Evolutionary conservation across 805 yeast genomes (phyloP), one percentile per base, ranked within the genome.

Genomic region (Yamadazyma ubonensis): DNA sequence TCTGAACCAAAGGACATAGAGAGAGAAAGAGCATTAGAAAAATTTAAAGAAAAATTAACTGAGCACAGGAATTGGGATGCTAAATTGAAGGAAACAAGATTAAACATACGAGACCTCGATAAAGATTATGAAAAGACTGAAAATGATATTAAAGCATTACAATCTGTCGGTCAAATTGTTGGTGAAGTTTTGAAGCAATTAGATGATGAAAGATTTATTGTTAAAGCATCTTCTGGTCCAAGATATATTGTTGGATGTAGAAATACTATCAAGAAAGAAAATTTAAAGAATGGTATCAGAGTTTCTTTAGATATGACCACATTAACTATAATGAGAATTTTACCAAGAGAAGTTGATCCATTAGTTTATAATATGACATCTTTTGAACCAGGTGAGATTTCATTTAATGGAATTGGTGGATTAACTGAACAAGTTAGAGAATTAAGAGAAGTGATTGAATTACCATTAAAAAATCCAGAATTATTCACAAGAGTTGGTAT

Each of bases 251-350:
- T 93, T 36, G 98, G 98, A 31, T 93, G 96, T 63, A 81, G 99
- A 58, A 89, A 89, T 61, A 85, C 96, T 23, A 87, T 93, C 59
- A 86, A 85, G 58, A 81, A 86, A 54, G 85, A 82, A 32, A 78
- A 76, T 45, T 75, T 93, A 56, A 82, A 86, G 64, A 95, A 89
- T 63, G 99, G 99, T 36, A 90, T 90, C 16, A 79, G 99, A 60
- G 99, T 93, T 33, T 93, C 99, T 11, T 72, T 93, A 53, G 99
- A 93, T 66, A 93, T 93, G 85, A 93, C 99, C 18, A 93, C 99
- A 0, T 74, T 93, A 53, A 93, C 99, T 14, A 93, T 93, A 46
- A 93, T 93, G 99, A 81, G 99, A 57, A 83, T 93, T 31, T 74
- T 93, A 53, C 99, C 99, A 12, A 79, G 99, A 57, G 99, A 93